Evolutionary conservation across 2,329 filamentous ascomycete genomes (phyloP), one percentile per base, ranked within the genome.

Genomic region (Alternaria rosae): DNA sequence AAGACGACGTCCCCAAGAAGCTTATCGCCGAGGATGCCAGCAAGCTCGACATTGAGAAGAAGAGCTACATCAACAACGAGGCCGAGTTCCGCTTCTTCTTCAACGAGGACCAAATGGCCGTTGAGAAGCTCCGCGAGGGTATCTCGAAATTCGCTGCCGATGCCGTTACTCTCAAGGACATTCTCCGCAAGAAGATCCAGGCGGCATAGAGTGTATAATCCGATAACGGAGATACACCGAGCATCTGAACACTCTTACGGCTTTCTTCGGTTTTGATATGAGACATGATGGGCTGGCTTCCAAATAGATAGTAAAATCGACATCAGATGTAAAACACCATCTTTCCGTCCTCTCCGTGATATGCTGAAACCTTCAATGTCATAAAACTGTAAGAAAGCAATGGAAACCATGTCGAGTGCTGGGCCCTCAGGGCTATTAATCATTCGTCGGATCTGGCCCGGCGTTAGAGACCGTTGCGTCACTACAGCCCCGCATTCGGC

Each of bases 61-160:
- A 92, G 87, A 85, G 85, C 61, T 99, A 97, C 88, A 91, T 99
- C 83, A 88, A 91, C 79, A 86, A 95, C 83, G 95, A 99, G 88
- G 77, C 93, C 56, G 78, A 83, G 52, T 99, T 98, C 94, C 93
- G 95, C 82, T 99, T 97, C 87, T 92, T 94, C 84, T 97, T 99
- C 90, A 99, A 99, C 88, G 95, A 99, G 88, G 93, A 99, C 79
- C 91, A 94, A 82, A 99, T 99, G 95, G 95, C 92, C 68, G 93
- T 97, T 71, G 94, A 98, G 91, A 99, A 99, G 91, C 90, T 99
- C 75, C 92, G 94, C 66, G 95, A 99, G 85, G 95, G 95, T 84
- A 99, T 99, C 87, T 96, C 92, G 87, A 97, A 97, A 86, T 99
- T 99, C 79, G 94, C 95, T 62, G 95, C 95, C 73, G 95, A 99